phyloP scores from a whole-genome alignment of 2,329 filamentous ascomycete genomes.

The Talaromyces albobiverticillius region DNA sequence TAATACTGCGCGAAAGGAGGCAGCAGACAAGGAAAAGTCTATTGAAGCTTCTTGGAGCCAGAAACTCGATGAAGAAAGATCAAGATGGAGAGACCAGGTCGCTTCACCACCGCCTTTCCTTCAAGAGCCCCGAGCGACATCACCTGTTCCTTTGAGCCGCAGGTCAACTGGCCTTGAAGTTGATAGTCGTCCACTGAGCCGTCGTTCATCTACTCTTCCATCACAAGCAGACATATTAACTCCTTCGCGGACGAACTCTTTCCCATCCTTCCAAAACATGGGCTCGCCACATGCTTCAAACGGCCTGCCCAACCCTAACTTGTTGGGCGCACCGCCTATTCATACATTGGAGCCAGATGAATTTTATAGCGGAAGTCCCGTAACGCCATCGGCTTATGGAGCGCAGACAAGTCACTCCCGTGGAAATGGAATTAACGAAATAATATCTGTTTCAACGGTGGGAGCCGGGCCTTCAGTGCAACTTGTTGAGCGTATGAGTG shows the following conservation, averaged over 20 bases:
- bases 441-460: conserved; percentile 84
- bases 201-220: conserved; percentile 39
- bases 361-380: conserved; percentile 37
- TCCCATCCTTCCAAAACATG: conserved; percentile 18
- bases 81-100: conserved; percentile 55
- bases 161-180: conserved; percentile 36
- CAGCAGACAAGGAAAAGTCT: conserved; percentile 58
- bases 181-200: conserved; percentile 38
- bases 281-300: conserved; percentile 29
- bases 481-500: conserved; percentile 93
- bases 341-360: conserved; percentile 48
- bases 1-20: conserved; percentile 54
- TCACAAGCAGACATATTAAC: conserved; percentile 36
- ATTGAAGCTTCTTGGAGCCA: conserved; percentile 58
- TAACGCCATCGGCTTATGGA: conserved; percentile 37
- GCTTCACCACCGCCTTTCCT: conserved; percentile 32
- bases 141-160: conserved; percentile 40
- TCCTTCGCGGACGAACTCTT: conserved; percentile 48
- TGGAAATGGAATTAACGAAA: conserved; percentile 66
- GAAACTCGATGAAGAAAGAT: conserved; percentile 63
- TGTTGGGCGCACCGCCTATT: conserved; percentile 33
- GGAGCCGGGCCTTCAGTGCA: conserved; percentile 91
- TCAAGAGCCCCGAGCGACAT: conserved; percentile 38
- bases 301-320: conserved; percentile 19
- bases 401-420: conserved; percentile 44